Base-by-base conservation (phyloP, 192 early-diverging fungal genomes). In the Lobosporangium transversale region DNA sequence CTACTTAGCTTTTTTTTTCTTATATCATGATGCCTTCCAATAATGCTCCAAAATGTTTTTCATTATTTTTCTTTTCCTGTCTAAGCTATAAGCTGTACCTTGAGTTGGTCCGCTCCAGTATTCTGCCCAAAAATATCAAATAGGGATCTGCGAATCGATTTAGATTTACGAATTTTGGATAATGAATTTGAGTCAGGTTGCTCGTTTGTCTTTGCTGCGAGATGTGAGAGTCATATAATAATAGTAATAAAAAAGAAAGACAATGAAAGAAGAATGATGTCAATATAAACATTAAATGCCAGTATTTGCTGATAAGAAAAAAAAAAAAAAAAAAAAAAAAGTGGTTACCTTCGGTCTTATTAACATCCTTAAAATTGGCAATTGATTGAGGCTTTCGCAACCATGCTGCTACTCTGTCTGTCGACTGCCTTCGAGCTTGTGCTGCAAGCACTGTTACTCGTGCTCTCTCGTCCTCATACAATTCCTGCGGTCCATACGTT, bases 371-470 rank as follows among this genome's bases (percentile, higher is more conserved):
- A 3, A 74, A 31, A 43, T 74, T 74, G 32, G 42, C 61, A 6
- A 59, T 59, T 15, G 70, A 74, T 31, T 73, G 69, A 30, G 70
- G 70, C 20, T 74, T 74, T 26, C 70, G 61, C 15, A 74, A 32
- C 70, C 70, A 74, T 4, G 55, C 62, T 10, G 61, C 42, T 6
- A 74, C 70, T 33, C 70, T 55, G 23, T 74, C 70, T 24, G 56
- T 44, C 11, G 62, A 74, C 24, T 74, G 70, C 30, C 62, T 33
- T 21, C 56, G 31, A 2, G 31, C 51, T 33, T 70, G 68, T n/a
- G 30, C 66, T 30, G 30, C 32, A 17, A 44, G 7, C 45, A 54
- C 51, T 10, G 40, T 45, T 42, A 24, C 6, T 27, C 42, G 37
- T 8, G 30, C 24, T 17, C 42, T 61, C 26, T 61, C 58, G 5